Conservation (phyloP, 331 rosid species). For the Saraca asoca region DNA sequence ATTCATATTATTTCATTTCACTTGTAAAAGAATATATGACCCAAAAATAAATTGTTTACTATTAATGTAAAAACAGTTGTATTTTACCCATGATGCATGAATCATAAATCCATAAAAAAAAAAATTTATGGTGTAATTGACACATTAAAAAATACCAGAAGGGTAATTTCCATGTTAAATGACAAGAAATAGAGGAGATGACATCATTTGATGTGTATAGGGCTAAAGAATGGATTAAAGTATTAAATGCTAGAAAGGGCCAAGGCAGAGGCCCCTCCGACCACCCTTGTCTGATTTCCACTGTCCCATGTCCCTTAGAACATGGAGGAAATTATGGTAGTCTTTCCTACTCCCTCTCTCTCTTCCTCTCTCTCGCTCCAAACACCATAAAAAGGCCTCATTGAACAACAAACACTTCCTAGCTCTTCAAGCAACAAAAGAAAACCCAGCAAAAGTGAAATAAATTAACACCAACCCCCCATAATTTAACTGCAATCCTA, state of each 20-base stretch:
- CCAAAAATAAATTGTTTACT: too few species aligned
- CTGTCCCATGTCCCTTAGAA: slow-evolving; percentile 79
- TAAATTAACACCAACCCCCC: slow-evolving; percentile 42
- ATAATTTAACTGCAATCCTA: slow-evolving; percentile 35
- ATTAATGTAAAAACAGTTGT: too few species aligned
- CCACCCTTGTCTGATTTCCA: slow-evolving; percentile 64
- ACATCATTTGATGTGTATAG: slow-evolving; percentile 1
- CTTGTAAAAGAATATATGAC: too few species aligned
- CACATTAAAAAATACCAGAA: too few species aligned
- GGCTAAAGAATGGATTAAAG: slow-evolving; percentile 36
- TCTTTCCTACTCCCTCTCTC: slow-evolving; percentile 23
- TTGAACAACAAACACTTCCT: slow-evolving; percentile 41
- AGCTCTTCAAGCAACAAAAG: slow-evolving; percentile 50
- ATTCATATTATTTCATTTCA: too few species aligned
- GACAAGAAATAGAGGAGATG: too few species aligned
- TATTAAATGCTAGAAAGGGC: slow-evolving; percentile 54
- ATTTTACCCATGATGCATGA: too few species aligned
- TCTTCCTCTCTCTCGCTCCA: not conserved
- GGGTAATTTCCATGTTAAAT: too few species aligned
- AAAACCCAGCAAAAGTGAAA: slow-evolving; percentile 24
- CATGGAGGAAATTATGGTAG: slow-evolving; percentile 96
- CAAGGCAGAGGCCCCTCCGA: slow-evolving; percentile 54
- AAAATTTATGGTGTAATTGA: too few species aligned
- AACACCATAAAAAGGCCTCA: slow-evolving; percentile 43
- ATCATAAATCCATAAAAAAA: too few species aligned